Evolutionary conservation across 192 early-diverging fungal species (phyloP), one percentile per base, ranked within the genome.

Genomic region (Oehlia diaphana): DNA sequence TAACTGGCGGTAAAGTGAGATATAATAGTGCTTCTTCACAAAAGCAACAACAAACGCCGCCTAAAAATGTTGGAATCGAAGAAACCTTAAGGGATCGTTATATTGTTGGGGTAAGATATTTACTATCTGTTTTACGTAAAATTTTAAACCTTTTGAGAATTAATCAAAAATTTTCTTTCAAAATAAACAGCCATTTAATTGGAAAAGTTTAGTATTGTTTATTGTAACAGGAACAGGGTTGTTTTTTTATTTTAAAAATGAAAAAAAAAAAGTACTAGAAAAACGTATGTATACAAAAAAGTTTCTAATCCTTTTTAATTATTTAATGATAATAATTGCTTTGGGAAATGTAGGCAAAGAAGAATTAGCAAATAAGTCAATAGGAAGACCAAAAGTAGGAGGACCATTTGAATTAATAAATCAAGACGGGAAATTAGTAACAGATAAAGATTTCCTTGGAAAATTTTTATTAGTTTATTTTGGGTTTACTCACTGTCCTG

Each of bases 401-500:
- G 96, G 96, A 0, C 91, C 95, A 3, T 99, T 96, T 79, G 89
- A 88, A 21, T 86, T 99, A 65, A 92, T 93, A 6, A 91, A 99
- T 82, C 92, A 93, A 63, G 82, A 94, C 65, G 95, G 95, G 21
- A 82, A 89, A 44, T 83, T 86, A 3, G 89, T 91, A 1, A 94
- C 93, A 13, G 90, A 95, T 79, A 85, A 92, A 69, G 89, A 93
- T 74, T 94, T 95, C 81, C 87, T 87, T 31, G 98, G 96, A 35
- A 92, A 92, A 53, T 98, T 91, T 82, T 90, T 92, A 85, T 85
- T 99, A 76, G 85, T 98, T 9, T 99, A 99, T 86, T 99, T 99
- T 91, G 98, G 98, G n/a, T 99, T 98, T 87, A 98, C 96, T 39
- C 94, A 98, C 84, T 99, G 98, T 83, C 98, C 98, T 2, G 98